Conservation (phyloP, 768 basidiomycete species). For the Punctularia strigosozonata region DNA sequence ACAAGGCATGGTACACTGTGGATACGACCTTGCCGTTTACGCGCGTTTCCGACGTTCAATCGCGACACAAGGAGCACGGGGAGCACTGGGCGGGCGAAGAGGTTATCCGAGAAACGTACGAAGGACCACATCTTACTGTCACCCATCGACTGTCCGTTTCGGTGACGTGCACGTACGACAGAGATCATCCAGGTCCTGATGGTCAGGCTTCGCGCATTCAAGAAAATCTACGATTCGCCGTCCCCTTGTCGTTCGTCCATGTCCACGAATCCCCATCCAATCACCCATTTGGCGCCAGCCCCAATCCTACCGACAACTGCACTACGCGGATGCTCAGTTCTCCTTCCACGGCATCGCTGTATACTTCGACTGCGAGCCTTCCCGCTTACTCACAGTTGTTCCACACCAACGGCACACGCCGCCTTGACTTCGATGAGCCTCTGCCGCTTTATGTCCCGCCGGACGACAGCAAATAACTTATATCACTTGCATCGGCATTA, state of each 20-base stretch:
- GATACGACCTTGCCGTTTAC: slow-evolving; percentile 42
- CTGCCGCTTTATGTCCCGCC: slow-evolving; percentile 52
- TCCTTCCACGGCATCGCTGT: too few species aligned
- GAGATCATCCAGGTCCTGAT: too few species aligned
- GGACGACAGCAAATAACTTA: not conserved
- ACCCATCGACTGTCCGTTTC: slow-evolving; percentile 40
- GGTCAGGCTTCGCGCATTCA: slow-evolving; percentile 12
- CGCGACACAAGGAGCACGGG: slow-evolving; percentile 4
- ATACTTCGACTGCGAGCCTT: slow-evolving; percentile 17
- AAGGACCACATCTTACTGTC: slow-evolving; percentile 46
- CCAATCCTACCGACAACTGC: slow-evolving; percentile 9
- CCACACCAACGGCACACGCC: slow-evolving; percentile 59
- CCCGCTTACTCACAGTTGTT: slow-evolving; percentile 77
- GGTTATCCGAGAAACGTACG: slow-evolving; percentile 31
- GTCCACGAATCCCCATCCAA: slow-evolving; percentile 1
- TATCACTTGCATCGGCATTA: not conserved
- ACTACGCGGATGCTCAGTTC: slow-evolving; percentile 16
- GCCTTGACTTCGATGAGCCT: slow-evolving; percentile 51
- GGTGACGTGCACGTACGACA: slow-evolving; percentile 47
- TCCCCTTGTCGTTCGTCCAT: slow-evolving; percentile 15
- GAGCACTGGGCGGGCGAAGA: slow-evolving; percentile 28
- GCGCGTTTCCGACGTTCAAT: slow-evolving; percentile 6
- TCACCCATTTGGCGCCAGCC: slow-evolving; percentile 5
- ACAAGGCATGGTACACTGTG: slow-evolving; percentile 44
- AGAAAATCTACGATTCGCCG: slow-evolving; percentile 11